Conservation (phyloP, 208 protist genomes). For the Spongospora subterranea region DNA sequence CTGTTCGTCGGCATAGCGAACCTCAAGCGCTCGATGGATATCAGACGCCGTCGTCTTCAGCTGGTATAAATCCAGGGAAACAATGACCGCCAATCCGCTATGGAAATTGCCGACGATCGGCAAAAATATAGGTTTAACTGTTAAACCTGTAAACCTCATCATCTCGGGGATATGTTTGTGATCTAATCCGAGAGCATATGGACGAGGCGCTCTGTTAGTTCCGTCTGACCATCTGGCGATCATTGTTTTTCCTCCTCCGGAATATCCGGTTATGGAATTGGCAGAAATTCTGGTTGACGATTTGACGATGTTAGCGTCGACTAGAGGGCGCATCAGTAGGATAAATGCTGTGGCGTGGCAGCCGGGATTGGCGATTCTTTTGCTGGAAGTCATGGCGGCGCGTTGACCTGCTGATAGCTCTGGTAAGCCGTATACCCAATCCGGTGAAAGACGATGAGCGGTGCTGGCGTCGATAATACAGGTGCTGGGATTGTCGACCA, state of each 20-base stretch:
- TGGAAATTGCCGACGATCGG: background rate
- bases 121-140: background rate
- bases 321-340: background rate
- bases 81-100: background rate
- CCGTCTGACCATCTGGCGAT: background rate
- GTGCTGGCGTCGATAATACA: background rate
- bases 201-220: background rate
- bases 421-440: background rate
- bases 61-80: background rate
- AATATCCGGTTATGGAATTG: background rate
- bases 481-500: background rate
- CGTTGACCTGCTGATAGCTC: background rate
- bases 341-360: background rate
- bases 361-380: background rate
- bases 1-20: background rate
- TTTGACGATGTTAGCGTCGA: background rate
- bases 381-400: background rate
- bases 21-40: background rate
- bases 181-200: background rate
- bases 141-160: background rate
- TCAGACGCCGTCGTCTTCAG: background rate
- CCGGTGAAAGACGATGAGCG: background rate
- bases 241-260: background rate
- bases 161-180: conserved; percentile 6
- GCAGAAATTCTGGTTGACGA: background rate